Conservation (phyloP, 805 yeast species). For the Starmerella riodocensis region DNA sequence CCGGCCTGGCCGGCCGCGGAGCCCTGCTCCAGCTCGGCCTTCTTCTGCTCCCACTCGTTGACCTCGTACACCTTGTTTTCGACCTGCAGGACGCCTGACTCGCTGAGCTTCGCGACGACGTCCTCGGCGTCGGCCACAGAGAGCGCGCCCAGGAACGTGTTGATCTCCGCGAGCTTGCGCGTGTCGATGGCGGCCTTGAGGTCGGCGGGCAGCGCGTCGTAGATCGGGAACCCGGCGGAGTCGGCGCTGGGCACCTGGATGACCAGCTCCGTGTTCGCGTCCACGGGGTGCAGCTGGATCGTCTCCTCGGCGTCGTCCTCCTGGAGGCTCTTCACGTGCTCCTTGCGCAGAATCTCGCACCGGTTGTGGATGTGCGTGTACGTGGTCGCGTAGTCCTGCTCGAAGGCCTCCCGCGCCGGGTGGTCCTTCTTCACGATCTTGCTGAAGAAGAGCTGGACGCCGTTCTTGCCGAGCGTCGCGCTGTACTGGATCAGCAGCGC, state of each 20-base stretch:
- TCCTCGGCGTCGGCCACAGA: constrained; percentile 67
- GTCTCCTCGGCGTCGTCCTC: constrained; percentile 46
- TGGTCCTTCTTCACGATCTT: constrained; percentile 41
- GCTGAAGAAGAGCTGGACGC: constrained; percentile 54
- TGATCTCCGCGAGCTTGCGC: constrained; percentile 60
- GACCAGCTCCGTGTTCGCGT: constrained; percentile 62
- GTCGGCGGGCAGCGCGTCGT: constrained; percentile 45
- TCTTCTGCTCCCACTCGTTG: constrained; percentile 27
- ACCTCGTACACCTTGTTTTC: constrained; percentile 39
- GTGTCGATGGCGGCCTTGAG: constrained; percentile 71
- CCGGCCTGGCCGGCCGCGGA: background rate
- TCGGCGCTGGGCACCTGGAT: constrained; percentile 44
- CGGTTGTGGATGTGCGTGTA: constrained; percentile 61
- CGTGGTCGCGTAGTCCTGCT: constrained; percentile 61
- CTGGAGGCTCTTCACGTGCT: constrained; percentile 27
- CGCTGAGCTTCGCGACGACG: constrained; percentile 58
- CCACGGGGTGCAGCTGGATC: constrained; percentile 79
- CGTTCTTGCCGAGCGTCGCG: constrained; percentile 29
- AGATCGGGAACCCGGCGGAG: constrained; percentile 27
- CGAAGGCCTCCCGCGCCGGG: constrained; percentile 59
- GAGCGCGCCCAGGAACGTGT: constrained; percentile 64
- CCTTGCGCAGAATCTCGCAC: constrained; percentile 49
- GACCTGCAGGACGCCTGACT: constrained; percentile 72
- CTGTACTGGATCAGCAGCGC: constrained; percentile 69
- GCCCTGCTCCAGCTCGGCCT: constrained; percentile 12